Conservation (phyloP, 2,329 filamentous ascomycete species). For the Boeremia lycopersici region DNA sequence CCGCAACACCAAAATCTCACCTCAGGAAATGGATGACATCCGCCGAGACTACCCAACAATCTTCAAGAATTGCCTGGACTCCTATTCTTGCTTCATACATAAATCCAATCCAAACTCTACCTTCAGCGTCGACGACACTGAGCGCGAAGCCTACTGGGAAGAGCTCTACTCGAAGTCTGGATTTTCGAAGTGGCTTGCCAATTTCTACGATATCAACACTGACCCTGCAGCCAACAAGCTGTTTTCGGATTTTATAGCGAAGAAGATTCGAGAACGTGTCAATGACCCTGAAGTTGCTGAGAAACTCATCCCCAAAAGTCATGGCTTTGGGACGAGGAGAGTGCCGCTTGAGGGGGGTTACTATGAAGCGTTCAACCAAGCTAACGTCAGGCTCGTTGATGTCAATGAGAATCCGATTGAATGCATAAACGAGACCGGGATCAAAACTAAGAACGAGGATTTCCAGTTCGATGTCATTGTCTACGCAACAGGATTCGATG, state of each 20-base stretch:
- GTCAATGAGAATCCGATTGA: constrained; percentile 49
- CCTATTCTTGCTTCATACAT: constrained; percentile 26
- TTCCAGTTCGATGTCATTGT: constrained; percentile 62
- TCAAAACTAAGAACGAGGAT: constrained; percentile 55
- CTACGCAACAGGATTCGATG: constrained; percentile 52
- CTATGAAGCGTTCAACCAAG: constrained; percentile 47
- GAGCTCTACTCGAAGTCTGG: constrained; percentile 26
- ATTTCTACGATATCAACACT: constrained; percentile 30
- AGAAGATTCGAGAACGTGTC: constrained; percentile 45
- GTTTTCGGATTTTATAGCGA: constrained; percentile 36
- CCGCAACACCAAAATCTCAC: constrained; percentile 22
- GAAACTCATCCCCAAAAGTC: constrained; percentile 49
- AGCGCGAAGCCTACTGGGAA: constrained; percentile 26
- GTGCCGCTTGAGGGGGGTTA: constrained; percentile 39
- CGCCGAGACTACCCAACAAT: constrained; percentile 21
- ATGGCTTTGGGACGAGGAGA: constrained; percentile 34
- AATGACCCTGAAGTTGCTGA: constrained; percentile 53
- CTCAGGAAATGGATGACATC: constrained; percentile 23
- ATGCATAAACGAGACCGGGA: constrained; percentile 54
- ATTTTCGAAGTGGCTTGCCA: constrained; percentile 25
- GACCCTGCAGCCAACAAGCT: constrained; percentile 29
- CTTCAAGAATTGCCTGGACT: constrained; percentile 23
- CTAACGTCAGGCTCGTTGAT: constrained; percentile 57
- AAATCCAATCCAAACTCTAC: constrained; percentile 17
- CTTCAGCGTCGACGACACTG: constrained; percentile 19